phyloP scores from a whole-genome alignment of 2,329 filamentous ascomycete species.

The Coniochaeta ligniaria region DNA sequence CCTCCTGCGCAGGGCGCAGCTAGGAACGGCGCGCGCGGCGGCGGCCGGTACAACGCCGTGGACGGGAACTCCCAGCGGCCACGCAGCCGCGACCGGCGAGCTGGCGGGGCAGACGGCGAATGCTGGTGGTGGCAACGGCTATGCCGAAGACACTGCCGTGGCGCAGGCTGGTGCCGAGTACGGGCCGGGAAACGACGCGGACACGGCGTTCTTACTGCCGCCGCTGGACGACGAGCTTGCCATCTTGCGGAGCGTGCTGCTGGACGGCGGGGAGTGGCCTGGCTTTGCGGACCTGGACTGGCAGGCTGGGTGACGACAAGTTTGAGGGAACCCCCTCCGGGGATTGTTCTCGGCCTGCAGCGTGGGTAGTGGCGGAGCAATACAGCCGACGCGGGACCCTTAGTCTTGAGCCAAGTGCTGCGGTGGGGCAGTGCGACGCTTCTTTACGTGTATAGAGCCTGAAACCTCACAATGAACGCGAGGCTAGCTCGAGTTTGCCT shows the following conservation, averaged over 20 bases:
- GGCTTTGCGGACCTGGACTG: not conserved
- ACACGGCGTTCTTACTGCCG: not conserved
- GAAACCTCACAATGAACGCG: too few species aligned
- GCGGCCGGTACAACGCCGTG: not conserved
- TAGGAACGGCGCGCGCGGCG: not conserved
- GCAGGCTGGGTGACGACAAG: not conserved
- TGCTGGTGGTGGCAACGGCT: not conserved
- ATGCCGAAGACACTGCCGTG: not conserved
- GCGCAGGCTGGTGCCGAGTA: not conserved
- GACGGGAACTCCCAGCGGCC: not conserved
- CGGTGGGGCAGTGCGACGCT: too few species aligned
- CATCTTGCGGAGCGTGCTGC: slow-evolving; percentile 1
- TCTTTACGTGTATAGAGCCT: too few species aligned
- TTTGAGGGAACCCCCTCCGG: too few species aligned
- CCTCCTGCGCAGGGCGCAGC: not conserved
- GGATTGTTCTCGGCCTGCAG: too few species aligned
- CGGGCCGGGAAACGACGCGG: not conserved
- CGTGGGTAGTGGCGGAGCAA: too few species aligned
- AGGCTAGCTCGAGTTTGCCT: too few species aligned
- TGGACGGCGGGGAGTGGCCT: slow-evolving; percentile 1
- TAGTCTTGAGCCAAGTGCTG: too few species aligned
- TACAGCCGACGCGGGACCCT: too few species aligned
- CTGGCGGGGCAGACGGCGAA: not conserved
- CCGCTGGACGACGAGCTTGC: slow-evolving; percentile 1
- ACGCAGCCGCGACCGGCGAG: not conserved